phyloP scores from a whole-genome alignment of 768 basidiomycete genomes.

The Postia placenta region DNA sequence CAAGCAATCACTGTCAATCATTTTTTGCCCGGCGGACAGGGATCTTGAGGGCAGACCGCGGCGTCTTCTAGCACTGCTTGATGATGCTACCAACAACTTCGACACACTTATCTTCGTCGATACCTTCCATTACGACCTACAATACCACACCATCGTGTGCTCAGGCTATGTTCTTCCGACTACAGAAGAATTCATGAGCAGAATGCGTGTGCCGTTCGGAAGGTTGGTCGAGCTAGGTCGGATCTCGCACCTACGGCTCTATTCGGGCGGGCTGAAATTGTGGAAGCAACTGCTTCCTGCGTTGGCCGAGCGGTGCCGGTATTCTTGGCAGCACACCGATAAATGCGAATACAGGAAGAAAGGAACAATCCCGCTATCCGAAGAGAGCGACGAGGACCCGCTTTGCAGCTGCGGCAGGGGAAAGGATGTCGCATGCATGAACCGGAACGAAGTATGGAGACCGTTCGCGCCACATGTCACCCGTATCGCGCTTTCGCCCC shows the following conservation, averaged over 20 bases:
- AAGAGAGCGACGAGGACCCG: constrained; percentile 31
- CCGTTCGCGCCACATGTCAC: constrained; percentile 37
- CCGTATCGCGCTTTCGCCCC: constrained; percentile 43
- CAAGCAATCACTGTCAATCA: constrained; percentile 26
- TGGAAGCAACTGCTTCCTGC: constrained; percentile 50
- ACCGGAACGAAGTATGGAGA: constrained; percentile 28
- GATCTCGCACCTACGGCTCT: constrained; percentile 6
- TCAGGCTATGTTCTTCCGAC: constrained; percentile 44
- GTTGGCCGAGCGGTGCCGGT: constrained; percentile 48
- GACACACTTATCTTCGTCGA: constrained; percentile 43
- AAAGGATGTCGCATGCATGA: constrained; percentile 31
- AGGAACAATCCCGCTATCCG: constrained; percentile 31
- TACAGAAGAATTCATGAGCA: constrained; percentile 14
- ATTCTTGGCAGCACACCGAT: constrained; percentile 37
- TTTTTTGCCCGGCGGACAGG: constrained; percentile 24
- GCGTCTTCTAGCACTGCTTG: constrained; percentile 19
- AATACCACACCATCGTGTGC: constrained; percentile 43
- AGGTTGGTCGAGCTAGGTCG: constrained; percentile 4
- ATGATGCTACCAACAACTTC: constrained; percentile 11
- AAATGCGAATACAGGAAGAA: constrained; percentile 41
- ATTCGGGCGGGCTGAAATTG: constrained; percentile 30
- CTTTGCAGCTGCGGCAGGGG: constrained; percentile 51
- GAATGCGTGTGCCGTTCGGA: constrained; percentile 25
- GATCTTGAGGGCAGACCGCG: constrained; percentile 11
- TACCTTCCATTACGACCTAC: constrained; percentile 39